phyloP scores from a whole-genome alignment of 176 grass and related monocot species.

The Aegilops tauschii region DNA sequence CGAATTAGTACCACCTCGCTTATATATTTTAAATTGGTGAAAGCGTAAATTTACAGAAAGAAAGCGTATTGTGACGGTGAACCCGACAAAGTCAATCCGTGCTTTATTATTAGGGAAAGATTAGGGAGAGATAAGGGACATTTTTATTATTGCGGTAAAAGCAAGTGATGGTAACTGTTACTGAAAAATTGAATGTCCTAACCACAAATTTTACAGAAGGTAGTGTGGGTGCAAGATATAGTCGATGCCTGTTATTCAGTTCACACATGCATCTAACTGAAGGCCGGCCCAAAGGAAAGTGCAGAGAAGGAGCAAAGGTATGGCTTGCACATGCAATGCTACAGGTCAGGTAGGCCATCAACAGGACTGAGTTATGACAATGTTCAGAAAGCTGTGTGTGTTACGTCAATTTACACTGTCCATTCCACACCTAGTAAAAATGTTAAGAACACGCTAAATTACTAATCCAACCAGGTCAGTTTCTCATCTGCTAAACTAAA shows the following conservation, averaged over 20 bases:
- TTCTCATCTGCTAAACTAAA: slow-evolving; percentile 16
- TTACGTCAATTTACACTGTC: background rate
- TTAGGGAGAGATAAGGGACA: background rate
- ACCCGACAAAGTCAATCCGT: no score
- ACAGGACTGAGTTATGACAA: background rate
- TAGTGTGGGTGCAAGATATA: background rate
- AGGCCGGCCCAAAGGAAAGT: background rate
- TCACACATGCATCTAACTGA: no score
- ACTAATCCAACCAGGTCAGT: background rate
- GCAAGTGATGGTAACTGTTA: background rate
- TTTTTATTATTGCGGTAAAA: background rate
- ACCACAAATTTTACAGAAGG: background rate
- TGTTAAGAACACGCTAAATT: background rate
- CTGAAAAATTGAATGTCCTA: background rate
- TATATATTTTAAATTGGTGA: no score
- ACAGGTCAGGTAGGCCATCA: background rate
- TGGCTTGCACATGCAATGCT: slow-evolving; percentile 5
- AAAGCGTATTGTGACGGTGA: no score
- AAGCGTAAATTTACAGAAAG: no score
- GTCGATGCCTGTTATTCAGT: background rate
- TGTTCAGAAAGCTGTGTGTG: background rate
- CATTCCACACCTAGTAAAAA: background rate
- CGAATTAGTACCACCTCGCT: no score
- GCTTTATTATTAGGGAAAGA: no score
- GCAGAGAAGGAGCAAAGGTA: background rate